Conservation (phyloP, 495 filamentous ascomycete genomes). For the Glutinoglossum americanum region DNA sequence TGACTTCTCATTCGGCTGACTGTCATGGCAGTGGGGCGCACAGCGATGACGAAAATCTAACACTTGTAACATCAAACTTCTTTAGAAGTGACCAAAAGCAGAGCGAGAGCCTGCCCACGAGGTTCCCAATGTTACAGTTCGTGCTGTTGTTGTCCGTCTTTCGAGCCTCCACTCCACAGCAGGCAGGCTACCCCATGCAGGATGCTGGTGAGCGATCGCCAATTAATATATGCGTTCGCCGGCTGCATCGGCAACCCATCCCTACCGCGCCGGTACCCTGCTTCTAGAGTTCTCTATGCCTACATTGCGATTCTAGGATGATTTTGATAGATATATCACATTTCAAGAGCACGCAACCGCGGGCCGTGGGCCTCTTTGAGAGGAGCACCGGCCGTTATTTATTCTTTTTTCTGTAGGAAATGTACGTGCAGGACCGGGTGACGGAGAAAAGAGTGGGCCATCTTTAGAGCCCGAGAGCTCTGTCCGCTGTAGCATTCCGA, state of each 20-base stretch:
- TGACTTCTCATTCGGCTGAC: not conserved
- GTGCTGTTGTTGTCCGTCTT: not conserved
- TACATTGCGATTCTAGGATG: no score
- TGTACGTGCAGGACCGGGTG: not conserved
- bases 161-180: not conserved
- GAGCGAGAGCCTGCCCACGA: not conserved
- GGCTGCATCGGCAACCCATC: not conserved
- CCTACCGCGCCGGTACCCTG: not conserved
- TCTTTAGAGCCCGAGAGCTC: no score
- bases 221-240: no score
- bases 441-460: not conserved
- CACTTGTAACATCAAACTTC: not conserved
- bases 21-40: not conserved
- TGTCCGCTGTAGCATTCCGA: no score
- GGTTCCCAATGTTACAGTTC: not conserved
- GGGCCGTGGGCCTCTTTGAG: not conserved
- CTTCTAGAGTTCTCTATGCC: not conserved
- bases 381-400: no score
- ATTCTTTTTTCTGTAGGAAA: not conserved
- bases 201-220: not conserved
- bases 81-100: not conserved
- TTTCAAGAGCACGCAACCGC: not conserved
- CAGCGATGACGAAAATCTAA: not conserved
- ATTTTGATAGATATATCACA: not conserved
- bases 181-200: not conserved